These are phyloP conservation scores for Suillus paluster DNA, from an alignment of 768 basidiomycete genomes.

Conservation along the genomic window DNA sequence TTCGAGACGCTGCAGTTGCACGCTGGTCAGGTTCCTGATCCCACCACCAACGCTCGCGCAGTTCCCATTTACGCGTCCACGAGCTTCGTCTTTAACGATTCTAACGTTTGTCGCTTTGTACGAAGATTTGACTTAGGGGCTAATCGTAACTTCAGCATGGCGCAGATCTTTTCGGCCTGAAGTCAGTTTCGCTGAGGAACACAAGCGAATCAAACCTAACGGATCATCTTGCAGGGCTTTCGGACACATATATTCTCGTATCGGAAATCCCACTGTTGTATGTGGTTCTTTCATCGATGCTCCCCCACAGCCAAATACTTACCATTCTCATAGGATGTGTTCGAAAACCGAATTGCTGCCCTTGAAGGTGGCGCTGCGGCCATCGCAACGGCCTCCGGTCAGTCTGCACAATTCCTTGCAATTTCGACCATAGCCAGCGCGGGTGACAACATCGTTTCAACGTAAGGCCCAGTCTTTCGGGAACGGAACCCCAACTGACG, in stretches of 20 bases:
- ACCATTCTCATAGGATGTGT: constrained; percentile 50
- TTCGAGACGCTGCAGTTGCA: constrained; percentile 70
- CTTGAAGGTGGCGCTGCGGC: constrained; percentile 68
- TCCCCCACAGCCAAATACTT: neutral
- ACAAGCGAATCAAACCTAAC: neutral
- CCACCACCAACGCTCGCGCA: constrained; percentile 61
- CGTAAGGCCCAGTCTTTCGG: constrained; percentile 37
- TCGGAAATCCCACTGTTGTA: constrained; percentile 61
- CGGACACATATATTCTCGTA: constrained; percentile 59
- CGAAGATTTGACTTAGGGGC: neutral
- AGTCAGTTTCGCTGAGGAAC: constrained; percentile 19
- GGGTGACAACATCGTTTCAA: constrained; percentile 71
- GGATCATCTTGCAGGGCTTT: constrained; percentile 31
- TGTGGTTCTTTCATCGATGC: constrained; percentile 21
- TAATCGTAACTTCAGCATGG: constrained; percentile 45
- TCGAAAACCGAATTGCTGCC: constrained; percentile 67
- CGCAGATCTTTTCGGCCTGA: constrained; percentile 57
- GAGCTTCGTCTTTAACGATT: constrained; percentile 60
- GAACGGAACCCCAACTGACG: neutral
- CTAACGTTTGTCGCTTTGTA: constrained; percentile 38
- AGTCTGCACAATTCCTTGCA: constrained; percentile 65
- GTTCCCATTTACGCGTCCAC: constrained; percentile 65
- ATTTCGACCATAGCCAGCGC: constrained; percentile 52
- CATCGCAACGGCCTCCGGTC: constrained; percentile 59
- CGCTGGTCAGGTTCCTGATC: constrained; percentile 58